These are phyloP conservation scores for Beauveria bassiana DNA, from an alignment of 2,329 filamentous ascomycete species.

Conservation along the genomic window DNA sequence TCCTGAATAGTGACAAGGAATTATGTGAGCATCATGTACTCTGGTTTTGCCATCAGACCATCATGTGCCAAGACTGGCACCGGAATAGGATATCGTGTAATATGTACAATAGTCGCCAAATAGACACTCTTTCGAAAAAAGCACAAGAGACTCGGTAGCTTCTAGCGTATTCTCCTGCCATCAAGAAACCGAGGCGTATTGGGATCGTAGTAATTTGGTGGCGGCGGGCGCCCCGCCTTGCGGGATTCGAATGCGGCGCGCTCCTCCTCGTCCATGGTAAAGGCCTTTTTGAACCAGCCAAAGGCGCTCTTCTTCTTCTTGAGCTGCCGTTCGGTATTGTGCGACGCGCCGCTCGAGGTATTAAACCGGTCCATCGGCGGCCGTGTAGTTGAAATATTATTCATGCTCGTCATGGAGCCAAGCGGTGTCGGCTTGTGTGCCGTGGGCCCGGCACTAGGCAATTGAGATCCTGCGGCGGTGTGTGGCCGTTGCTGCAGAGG, in stretches of 20 bases:
- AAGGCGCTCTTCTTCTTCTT: slow-evolving; percentile 61
- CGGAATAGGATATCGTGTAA: background rate
- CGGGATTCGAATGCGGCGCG: slow-evolving; percentile 50
- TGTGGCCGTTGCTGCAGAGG: slow-evolving; percentile 53
- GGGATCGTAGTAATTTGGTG: slow-evolving; percentile 40
- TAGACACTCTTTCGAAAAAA: background rate
- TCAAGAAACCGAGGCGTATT: slow-evolving; percentile 48
- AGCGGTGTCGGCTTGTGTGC: slow-evolving; percentile 45
- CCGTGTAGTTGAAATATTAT: slow-evolving; percentile 43
- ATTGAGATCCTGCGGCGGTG: slow-evolving; percentile 34
- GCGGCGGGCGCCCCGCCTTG: slow-evolving; percentile 33
- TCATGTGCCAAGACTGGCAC: background rate
- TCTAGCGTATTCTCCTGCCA: slow-evolving; percentile 39
- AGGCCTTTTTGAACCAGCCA: slow-evolving; percentile 62
- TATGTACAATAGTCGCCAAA: slow-evolving; percentile 2
- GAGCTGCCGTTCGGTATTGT: slow-evolving; percentile 32
- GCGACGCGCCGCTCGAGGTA: slow-evolving; percentile 20
- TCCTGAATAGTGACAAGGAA: background rate
- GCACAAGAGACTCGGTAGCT: slow-evolving; percentile 1
- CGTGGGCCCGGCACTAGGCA: slow-evolving; percentile 27
- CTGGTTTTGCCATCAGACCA: background rate
- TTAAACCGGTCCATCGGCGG: slow-evolving; percentile 27
- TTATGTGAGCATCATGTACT: background rate
- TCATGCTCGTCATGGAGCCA: slow-evolving; percentile 49
- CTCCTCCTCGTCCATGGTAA: slow-evolving; percentile 57